Conservation (phyloP, 2,329 filamentous ascomycete species). For the Microcera coccophila region DNA sequence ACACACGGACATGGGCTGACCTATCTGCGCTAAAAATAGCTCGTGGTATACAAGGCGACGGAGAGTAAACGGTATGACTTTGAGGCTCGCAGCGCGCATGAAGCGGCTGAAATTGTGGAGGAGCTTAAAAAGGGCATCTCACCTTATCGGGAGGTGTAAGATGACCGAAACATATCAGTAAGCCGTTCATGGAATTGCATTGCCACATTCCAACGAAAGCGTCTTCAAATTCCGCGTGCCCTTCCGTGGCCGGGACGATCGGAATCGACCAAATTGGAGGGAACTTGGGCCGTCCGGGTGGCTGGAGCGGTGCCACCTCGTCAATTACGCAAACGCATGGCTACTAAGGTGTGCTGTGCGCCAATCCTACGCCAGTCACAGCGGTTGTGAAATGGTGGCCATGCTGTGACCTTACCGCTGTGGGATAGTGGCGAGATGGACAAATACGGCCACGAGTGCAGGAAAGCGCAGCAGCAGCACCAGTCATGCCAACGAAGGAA, state of each 20-base stretch:
- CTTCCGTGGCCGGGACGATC: too few relatives aligned
- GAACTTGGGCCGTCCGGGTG: not conserved
- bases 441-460: not conserved
- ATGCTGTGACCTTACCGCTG: not conserved
- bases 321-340: not conserved
- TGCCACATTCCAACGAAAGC: too few relatives aligned
- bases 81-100: conserved; percentile 66
- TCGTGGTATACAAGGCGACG: conserved; percentile 68
- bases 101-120: conserved; percentile 73
- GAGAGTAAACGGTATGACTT: conserved; percentile 84
- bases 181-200: not conserved
- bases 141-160: conserved; percentile 53
- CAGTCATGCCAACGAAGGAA: too few relatives aligned
- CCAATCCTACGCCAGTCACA: not conserved
- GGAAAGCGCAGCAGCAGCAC: not conserved
- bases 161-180: not conserved
- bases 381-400: not conserved
- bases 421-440: not conserved
- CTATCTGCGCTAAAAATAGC: conserved; percentile 35
- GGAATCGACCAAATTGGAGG: not conserved
- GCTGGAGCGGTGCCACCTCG: not conserved
- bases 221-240: too few relatives aligned
- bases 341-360: not conserved
- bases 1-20: not conserved
- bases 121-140: conserved; percentile 75